phyloP scores from a whole-genome alignment of 257 asterid species.

The Solanum medicagineum region DNA sequence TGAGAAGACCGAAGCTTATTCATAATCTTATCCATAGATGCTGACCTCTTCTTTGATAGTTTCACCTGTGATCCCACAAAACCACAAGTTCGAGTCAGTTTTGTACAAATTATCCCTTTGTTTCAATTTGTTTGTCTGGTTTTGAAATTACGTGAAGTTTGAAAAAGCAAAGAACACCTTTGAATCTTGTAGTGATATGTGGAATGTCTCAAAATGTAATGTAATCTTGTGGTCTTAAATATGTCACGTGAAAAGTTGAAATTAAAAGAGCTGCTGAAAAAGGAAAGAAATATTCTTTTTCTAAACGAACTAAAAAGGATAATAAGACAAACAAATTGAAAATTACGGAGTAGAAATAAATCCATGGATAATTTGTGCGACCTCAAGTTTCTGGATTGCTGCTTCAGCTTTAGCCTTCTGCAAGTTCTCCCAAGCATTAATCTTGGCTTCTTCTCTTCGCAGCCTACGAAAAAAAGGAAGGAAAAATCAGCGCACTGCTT shows the following conservation, averaged over 20 bases:
- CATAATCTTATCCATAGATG: conserved; percentile 47
- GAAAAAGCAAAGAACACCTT: neutral
- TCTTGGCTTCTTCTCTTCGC: conserved; percentile 56
- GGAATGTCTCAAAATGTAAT: neutral
- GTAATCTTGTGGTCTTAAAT: neutral
- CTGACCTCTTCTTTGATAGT: conserved; percentile 45
- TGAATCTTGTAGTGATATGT: neutral
- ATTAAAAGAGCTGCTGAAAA: neutral
- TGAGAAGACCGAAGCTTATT: conserved; percentile 34
- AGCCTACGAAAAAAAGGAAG: conserved; percentile 1
- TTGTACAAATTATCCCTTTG: neutral
- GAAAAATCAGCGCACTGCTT: neutral
- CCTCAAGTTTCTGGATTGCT: conserved; percentile 54
- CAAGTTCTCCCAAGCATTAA: conserved; percentile 68
- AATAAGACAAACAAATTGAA: neutral
- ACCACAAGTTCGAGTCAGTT: neutral
- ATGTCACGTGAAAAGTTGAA: neutral
- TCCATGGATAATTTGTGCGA: neutral
- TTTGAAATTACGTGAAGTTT: neutral
- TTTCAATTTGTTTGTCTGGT: neutral
- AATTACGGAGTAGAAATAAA: neutral
- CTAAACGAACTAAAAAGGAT: neutral
- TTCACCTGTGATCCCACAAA: conserved; percentile 31
- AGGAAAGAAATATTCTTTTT: neutral
- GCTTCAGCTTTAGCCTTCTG: conserved; percentile 77